phyloP scores from a whole-genome alignment of 352 stramenopile species.

The Lagenidium giganteum region DNA sequence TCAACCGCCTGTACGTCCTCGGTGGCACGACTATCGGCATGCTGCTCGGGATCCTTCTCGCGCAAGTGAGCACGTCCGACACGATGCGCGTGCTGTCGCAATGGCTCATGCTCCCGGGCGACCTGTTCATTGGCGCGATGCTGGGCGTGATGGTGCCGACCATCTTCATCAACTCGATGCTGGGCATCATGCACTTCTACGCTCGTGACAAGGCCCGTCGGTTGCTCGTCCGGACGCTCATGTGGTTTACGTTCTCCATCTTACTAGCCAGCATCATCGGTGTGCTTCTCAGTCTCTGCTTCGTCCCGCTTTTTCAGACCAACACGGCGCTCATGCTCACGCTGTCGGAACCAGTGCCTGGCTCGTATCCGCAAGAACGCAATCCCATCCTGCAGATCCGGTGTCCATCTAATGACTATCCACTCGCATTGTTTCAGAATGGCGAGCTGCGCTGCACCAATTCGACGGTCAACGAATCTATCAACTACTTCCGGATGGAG shows the following conservation, averaged over 20 bases:
- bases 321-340: slow-evolving; percentile 11
- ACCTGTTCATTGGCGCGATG: slow-evolving; percentile 31
- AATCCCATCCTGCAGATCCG: slow-evolving; percentile 15
- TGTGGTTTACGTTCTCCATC: slow-evolving; percentile 29
- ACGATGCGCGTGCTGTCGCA: slow-evolving; percentile 8
- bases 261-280: slow-evolving; percentile 44
- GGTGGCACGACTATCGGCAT: slow-evolving; percentile 14
- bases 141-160: slow-evolving; percentile 35
- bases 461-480: no score
- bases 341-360: slow-evolving; percentile 6
- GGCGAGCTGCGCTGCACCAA: slow-evolving; percentile 25
- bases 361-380: slow-evolving; percentile 17
- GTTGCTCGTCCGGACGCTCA: slow-evolving; percentile 20
- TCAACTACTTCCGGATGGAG: slow-evolving; percentile 20
- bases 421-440: slow-evolving; percentile 28
- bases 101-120: slow-evolving; percentile 21
- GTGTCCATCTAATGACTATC: slow-evolving; percentile 14
- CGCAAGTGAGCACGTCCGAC: slow-evolving; percentile 14
- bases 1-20: slow-evolving; percentile 10
- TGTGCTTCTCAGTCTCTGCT: slow-evolving; percentile 30
- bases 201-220: slow-evolving; percentile 30
- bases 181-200: slow-evolving; percentile 38
- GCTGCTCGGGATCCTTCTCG: slow-evolving; percentile 15
- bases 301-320: slow-evolving; percentile 25
- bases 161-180: slow-evolving; percentile 32